Evolutionary conservation across 768 basidiomycete genomes (phyloP).

Genomic region (Crucibulum laeve): DNA sequence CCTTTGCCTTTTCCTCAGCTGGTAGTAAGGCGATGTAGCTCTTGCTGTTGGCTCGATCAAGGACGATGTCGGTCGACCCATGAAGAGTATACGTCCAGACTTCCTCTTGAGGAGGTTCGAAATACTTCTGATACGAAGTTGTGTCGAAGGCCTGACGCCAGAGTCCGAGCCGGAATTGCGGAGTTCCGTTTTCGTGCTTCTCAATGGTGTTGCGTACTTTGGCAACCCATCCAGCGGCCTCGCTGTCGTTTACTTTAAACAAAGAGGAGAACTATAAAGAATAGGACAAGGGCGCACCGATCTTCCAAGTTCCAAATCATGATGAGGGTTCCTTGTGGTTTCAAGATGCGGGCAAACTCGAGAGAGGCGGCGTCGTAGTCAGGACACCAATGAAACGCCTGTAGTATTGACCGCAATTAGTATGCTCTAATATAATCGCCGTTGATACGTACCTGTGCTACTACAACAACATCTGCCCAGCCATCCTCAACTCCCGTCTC

Average conservation of each 20-base stretch:
- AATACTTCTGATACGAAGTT: conserved; percentile 51
- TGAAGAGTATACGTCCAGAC: conserved; percentile 48
- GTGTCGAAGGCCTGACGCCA: conserved; percentile 75
- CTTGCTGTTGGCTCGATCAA: conserved; percentile 75
- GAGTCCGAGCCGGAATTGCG: conserved; percentile 74
- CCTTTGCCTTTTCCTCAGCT: conserved; percentile 49
- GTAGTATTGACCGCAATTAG: not conserved
- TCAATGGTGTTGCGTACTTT: conserved; percentile 69
- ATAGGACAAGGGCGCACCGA: conserved; percentile 33
- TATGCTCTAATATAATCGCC: conserved; percentile 3
- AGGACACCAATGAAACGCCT: conserved; percentile 96
- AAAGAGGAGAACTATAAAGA: not conserved
- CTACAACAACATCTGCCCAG: conserved; percentile 75
- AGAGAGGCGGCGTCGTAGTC: conserved; percentile 65
- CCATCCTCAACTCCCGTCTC: conserved; percentile 51
- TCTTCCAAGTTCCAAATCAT: conserved; percentile 94
- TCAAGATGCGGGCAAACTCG: conserved; percentile 80
- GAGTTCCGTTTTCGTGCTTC: conserved; percentile 63
- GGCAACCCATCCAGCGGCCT: conserved; percentile 68
- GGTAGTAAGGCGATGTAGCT: conserved; percentile 74
- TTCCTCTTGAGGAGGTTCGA: conserved; percentile 56
- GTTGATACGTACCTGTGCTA: conserved; percentile 65
- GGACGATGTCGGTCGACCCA: conserved; percentile 48
- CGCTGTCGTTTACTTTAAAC: conserved; percentile 26
- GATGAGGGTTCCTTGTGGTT: conserved; percentile 64